A percentile compares a stretch with the other conserved stretches of the same genome.
Conservation (phyloP, 768 basidiomycete genomes). For the Pisolithus albus region DNA sequence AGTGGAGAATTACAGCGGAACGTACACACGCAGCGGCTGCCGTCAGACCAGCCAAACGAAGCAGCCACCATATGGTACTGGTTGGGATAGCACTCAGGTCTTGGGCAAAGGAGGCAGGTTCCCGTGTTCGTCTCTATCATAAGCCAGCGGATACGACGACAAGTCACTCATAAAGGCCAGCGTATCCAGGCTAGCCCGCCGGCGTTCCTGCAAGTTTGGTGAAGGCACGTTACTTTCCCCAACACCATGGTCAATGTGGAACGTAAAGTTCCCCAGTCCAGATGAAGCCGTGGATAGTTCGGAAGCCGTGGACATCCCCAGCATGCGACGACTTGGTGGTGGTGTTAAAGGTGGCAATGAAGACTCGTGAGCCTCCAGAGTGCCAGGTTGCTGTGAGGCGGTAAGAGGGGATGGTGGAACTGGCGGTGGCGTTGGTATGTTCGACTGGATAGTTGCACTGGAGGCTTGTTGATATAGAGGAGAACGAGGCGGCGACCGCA, state of each 20-base stretch:
- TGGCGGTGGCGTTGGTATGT: constrained; percentile 5
- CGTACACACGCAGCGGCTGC: constrained; percentile 21
- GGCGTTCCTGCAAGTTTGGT: constrained; percentile 37
- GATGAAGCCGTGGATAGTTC: constrained; percentile 71
- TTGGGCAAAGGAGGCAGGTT: constrained; percentile 21
- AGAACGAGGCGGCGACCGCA: constrained; percentile 68
- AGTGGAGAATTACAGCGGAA: constrained; percentile 18
- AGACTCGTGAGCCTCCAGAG: constrained; percentile 24
- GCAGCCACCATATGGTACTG: constrained; percentile 7
- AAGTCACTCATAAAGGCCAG: constrained; percentile 77
- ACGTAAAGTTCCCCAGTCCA: constrained; percentile 79
- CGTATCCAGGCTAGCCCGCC: constrained; percentile 80
- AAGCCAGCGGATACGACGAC: constrained; percentile 76
- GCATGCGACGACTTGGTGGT: constrained; percentile 53
- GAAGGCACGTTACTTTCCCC: constrained; percentile 29
- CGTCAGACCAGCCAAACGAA: constrained; percentile 24
- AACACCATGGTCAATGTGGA: constrained; percentile 70
- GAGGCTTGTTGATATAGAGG: constrained; percentile 59
- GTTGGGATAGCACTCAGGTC: constrained; percentile 10
- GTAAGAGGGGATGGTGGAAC: background rate
- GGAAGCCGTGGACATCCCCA: constrained; percentile 74
- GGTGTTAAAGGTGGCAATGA: constrained; percentile 30
- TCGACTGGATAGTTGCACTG: constrained; percentile 15
- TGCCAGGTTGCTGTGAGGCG: background rate
- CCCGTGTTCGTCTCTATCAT: constrained; percentile 40